Base-by-base conservation (phyloP, 495 filamentous ascomycete genomes). In the Terfezia boudieri region DNA sequence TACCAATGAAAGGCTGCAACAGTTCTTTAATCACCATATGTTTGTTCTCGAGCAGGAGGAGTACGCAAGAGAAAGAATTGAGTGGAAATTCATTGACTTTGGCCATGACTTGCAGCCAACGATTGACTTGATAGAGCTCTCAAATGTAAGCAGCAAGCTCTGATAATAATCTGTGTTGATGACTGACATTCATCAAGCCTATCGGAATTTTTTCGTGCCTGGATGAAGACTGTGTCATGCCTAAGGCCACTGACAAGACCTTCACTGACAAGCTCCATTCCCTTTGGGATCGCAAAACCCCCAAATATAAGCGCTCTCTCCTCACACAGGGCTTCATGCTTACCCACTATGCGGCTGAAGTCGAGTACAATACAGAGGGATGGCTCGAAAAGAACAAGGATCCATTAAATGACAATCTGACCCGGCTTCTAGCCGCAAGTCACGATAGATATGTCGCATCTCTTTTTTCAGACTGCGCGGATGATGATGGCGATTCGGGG, bases 21-120 rank as follows among this genome's bases (percentile, higher is more conserved):
- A 99, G 59, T 99, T 96, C 66, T 99, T 99, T 75, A 99, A 99
- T 57, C 92, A 99, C 60, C 92, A 99, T 71, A 99, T 99, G 92
- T 99, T 99, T 66, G 92, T 99, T 20, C 70, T 99, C 20, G 92
- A 99, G 64, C 92, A 99, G 64, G 92, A 99, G 64, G 92, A 99
- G 67, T 99, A 99, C 67, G 88, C 92, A 14, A 70, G 88, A 51
- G 92, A 99, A 65, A 84, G 94, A 66, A 99, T 99, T 60, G 89
- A 99, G 69, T 99, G 92, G 92, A 86, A 95, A 64, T 99, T 99
- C 65, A 96, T 99, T 64, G 92, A 99, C 64, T 99, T 99, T 64
- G 92, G 92, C 38, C 86, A 84, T 57, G 92, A 99, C 63, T 71
- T 99, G 16, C 92, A 99, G 68, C 92, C 92, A 3, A 99, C 92